Conservation (phyloP, 148 eudicot species). For the Cornus florida region DNA sequence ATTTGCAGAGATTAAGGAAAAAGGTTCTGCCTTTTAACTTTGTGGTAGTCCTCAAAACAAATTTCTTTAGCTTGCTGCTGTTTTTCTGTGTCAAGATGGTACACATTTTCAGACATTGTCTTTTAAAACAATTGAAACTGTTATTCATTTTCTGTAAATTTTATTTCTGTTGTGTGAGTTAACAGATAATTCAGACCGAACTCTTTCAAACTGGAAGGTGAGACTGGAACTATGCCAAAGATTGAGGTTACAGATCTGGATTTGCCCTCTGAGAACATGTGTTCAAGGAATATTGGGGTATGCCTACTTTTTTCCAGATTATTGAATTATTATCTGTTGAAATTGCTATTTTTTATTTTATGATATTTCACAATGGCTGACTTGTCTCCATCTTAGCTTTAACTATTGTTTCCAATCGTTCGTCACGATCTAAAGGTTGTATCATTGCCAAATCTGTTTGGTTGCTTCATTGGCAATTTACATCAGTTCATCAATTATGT, state of each 20-base stretch:
- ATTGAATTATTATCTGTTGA: background rate
- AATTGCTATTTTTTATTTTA: background rate
- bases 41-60: background rate
- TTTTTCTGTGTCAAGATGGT: background rate
- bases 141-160: background rate
- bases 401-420: background rate
- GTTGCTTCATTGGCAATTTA: background rate
- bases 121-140: background rate
- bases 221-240: slow-evolving; percentile 30
- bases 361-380: background rate
- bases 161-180: slow-evolving; percentile 17
- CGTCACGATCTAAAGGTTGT: background rate
- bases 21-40: background rate
- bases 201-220: slow-evolving; percentile 27
- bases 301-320: slow-evolving; percentile 2
- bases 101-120: background rate
- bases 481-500: background rate
- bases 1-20: slow-evolving; percentile 8
- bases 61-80: background rate
- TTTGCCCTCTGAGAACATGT: slow-evolving; percentile 28
- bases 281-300: slow-evolving; percentile 49
- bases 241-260: slow-evolving; percentile 37
- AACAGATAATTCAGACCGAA: slow-evolving; percentile 33
- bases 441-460: background rate
- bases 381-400: background rate